Percentiles rank a stretch among this genome's conserved stretches.
Evolutionary conservation across 805 yeast genomes (phyloP).

Genomic region (Ogataea salicorniae): DNA sequence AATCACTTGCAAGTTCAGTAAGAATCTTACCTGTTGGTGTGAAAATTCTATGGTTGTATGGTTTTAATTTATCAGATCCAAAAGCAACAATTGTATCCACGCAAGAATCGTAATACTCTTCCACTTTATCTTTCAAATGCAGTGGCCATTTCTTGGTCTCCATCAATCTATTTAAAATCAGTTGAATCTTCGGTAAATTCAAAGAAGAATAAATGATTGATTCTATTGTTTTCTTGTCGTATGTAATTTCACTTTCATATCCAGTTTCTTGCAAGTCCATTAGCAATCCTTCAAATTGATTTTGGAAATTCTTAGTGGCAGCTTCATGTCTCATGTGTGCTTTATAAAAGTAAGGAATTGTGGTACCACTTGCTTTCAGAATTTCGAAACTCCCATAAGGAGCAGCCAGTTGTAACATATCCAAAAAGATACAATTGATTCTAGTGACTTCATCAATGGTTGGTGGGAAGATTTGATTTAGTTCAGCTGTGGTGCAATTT

Average conservation of each 20-base stretch:
- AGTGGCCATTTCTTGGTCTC: constrained; percentile 42
- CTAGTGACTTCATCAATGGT: constrained; percentile 92
- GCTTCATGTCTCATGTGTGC: constrained; percentile 95
- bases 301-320: constrained; percentile 64
- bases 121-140: constrained; percentile 25
- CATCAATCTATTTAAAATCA: constrained; percentile 60
- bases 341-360: constrained; percentile 86
- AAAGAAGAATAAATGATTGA: constrained; percentile 63
- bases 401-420: constrained; percentile 61
- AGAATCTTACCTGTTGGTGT: constrained; percentile 89
- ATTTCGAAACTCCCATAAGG: constrained; percentile 72
- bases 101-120: constrained; percentile 46
- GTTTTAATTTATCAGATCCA: constrained; percentile 50
- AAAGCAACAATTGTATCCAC: constrained; percentile 73
- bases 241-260: constrained; percentile 27
- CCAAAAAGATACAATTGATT: constrained; percentile 79
- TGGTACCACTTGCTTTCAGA: constrained; percentile 71
- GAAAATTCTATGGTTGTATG: constrained; percentile 63
- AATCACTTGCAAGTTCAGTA: constrained; percentile 74
- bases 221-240: constrained; percentile 49
- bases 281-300: constrained; percentile 39
- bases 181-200: constrained; percentile 65
- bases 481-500: constrained; percentile 52
- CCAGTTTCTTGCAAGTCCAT: constrained; percentile 30
- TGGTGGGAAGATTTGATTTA: constrained; percentile 85